Evolutionary conservation across 2,329 filamentous ascomycete species (phyloP).

Genomic region (Aureobasidium sp.): DNA sequence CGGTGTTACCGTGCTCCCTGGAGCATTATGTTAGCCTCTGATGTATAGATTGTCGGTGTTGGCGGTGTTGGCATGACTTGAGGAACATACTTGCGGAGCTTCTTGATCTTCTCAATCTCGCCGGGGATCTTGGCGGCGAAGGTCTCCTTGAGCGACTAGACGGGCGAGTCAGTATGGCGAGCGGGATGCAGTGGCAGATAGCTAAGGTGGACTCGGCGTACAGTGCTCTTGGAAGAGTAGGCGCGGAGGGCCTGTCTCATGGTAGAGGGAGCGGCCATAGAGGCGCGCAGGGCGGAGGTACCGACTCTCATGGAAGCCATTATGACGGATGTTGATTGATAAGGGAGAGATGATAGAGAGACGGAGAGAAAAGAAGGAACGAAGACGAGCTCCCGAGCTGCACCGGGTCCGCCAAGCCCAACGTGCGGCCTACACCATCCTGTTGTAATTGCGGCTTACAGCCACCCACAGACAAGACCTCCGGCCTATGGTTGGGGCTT

Average conservation of each 20-base stretch:
- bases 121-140: slow-evolving; percentile 92
- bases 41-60: neutral
- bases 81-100: slow-evolving; percentile 75
- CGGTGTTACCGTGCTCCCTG: slow-evolving; percentile 90
- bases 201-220: slow-evolving; percentile 34
- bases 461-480: neutral
- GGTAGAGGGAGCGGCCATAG: slow-evolving; percentile 44
- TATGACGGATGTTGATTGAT: slow-evolving; percentile 34
- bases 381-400: slow-evolving; percentile 6
- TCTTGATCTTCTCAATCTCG: slow-evolving; percentile 99
- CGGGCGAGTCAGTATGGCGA: slow-evolving; percentile 17
- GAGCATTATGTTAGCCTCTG: slow-evolving; percentile 19
- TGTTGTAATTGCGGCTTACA: neutral
- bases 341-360: slow-evolving; percentile 22
- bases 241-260: slow-evolving; percentile 61
- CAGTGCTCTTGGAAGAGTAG: slow-evolving; percentile 91
- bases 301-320: slow-evolving; percentile 82
- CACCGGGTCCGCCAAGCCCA: neutral
- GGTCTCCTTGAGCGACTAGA: slow-evolving; percentile 91
- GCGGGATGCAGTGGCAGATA: neutral
- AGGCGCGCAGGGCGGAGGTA: slow-evolving; percentile 72
- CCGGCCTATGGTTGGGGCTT: neutral
- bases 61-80: neutral
- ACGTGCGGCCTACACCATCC: neutral
- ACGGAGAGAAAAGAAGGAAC: slow-evolving; percentile 12